Evolutionary conservation across 148 eudicot genomes (phyloP), one percentile per base, ranked within the genome.

Genomic region (Agrostemma githago): DNA sequence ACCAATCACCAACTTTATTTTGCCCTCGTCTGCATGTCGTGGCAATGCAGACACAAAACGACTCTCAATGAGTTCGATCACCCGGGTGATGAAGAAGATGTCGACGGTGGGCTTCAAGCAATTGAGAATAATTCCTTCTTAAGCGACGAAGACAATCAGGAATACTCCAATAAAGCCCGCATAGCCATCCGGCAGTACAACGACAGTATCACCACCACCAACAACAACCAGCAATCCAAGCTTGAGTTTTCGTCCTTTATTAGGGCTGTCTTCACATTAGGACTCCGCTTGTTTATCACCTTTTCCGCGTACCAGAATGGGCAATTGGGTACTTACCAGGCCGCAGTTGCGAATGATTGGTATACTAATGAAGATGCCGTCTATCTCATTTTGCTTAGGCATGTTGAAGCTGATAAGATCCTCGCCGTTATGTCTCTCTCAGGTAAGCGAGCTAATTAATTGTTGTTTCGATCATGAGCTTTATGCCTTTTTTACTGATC

Each of bases 371-470:
- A 61, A 61, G 37, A 61, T 61, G 11, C 20, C 20, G 37, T 61
- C 64, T 10, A 61, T 3, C 64, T 61, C 10, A 38, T 61, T 61
- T 61, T 61, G 3, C 64, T 61, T 61, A 61, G 38, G 64, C 64
- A 61, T 61, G 64, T 20, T 61, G 64, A 61, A 61, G 64, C 9
- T 6, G 64, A 61, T 61, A 61, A 61, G 64, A 61, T 61, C 64
- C 38, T 61, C 21, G 65, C 65, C 65, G 1, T 26, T 61, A 5
- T 61, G 65, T 61, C 65, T 61, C 10, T 61, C 38, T 61, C 38
- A 17, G 65, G 62, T 58, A 58, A 58, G 34, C 34, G 0, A 26
- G 34, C 34, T 26, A 26, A 26, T 26, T 26, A 26, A 26, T 26
- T 26, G 34, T 26, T 26, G 34, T 26, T 26, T 26, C 34, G 34